Evolutionary conservation across 192 early-diverging fungal species (phyloP).

Genomic region (Allomyces arbusculus): DNA sequence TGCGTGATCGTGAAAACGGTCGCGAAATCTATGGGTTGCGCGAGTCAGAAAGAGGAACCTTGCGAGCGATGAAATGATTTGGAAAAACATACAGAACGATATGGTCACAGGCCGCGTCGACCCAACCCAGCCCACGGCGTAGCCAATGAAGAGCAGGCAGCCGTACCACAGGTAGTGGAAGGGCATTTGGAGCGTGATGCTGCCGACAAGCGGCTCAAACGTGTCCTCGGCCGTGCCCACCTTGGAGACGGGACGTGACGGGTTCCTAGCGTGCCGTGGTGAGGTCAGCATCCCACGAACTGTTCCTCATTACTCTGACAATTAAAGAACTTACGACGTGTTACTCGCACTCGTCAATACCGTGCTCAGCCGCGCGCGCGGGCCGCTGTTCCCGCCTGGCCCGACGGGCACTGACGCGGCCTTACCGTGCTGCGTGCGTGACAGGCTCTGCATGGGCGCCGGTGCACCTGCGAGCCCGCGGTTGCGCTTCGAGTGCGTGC

Average conservation of each 20-base stretch:
- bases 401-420: background rate
- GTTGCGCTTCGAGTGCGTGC: background rate
- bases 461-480: background rate
- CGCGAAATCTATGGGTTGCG: conserved; percentile 10
- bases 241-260: background rate
- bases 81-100: background rate
- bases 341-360: background rate
- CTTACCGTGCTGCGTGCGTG: background rate
- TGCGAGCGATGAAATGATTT: too few species aligned
- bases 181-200: conserved; percentile 8
- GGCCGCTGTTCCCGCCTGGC: background rate
- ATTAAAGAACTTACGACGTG: background rate
- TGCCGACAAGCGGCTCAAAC: background rate
- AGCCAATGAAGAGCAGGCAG: conserved; percentile 10
- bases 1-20: conserved; percentile 2
- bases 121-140: conserved; percentile 3
- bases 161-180: conserved; percentile 18
- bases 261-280: background rate
- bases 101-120: background rate
- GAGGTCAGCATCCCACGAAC: background rate
- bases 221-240: background rate
- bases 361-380: background rate
- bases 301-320: background rate
- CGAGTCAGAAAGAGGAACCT: too few species aligned
- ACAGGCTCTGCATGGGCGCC: background rate